phyloP scores from a whole-genome alignment of 108 stramenopile genomes.

The Nitzschia putrida region DNA sequence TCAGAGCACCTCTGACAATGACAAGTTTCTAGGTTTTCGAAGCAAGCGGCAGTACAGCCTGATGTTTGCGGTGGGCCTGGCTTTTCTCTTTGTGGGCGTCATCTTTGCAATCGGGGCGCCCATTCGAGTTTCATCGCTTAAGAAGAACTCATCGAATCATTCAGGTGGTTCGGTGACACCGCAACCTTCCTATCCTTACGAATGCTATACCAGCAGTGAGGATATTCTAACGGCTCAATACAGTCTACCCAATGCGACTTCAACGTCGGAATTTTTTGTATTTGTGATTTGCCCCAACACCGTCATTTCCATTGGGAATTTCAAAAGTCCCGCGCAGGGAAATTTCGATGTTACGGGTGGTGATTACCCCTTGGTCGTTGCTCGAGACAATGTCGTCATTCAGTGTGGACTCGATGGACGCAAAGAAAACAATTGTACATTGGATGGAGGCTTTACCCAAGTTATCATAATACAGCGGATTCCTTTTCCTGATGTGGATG shows the following conservation, averaged over 20 bases:
- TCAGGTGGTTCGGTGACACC: neutral
- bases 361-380: slow-evolving; percentile 18
- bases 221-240: slow-evolving; percentile 12
- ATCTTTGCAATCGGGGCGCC: neutral
- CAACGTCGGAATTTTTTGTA: neutral
- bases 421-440: slow-evolving; percentile 15
- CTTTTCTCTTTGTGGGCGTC: neutral
- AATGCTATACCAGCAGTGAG: slow-evolving; percentile 14
- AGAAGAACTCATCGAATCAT: neutral
- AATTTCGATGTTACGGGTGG: slow-evolving; percentile 2
- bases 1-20: neutral
- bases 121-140: neutral
- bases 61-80: slow-evolving; percentile 2
- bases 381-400: slow-evolving; percentile 11
- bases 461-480: neutral
- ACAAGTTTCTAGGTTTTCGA: neutral
- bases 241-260: neutral
- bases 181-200: slow-evolving; percentile 3
- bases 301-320: slow-evolving; percentile 3
- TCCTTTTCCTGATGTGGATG: neutral
- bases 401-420: slow-evolving; percentile 28
- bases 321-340: neutral
- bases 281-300: slow-evolving; percentile 23
- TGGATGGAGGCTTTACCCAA: slow-evolving; percentile 24
- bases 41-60: neutral